phyloP scores from a whole-genome alignment of 108 stramenopile genomes.

The Heterococcus sp. region DNA sequence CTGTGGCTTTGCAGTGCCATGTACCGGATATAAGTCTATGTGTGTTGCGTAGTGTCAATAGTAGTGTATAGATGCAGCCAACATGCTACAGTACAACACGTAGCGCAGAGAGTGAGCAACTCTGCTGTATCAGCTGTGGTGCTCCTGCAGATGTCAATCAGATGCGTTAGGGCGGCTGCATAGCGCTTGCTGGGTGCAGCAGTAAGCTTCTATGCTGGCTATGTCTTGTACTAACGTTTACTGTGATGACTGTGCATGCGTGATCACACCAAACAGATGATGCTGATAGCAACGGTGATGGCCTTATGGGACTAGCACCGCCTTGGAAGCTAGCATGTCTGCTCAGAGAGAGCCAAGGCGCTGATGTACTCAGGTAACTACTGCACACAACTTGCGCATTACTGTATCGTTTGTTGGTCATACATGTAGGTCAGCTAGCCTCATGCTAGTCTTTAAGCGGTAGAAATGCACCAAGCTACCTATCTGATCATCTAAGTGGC shows the following conservation, averaged over 20 bases:
- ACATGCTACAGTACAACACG: too few species aligned
- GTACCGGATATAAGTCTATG: too few species aligned
- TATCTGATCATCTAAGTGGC: too few species aligned
- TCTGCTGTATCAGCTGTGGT: background rate
- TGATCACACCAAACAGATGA: too few species aligned
- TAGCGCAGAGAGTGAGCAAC: background rate
- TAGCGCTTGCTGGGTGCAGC: background rate
- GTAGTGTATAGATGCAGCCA: too few species aligned
- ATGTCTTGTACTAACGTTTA: background rate
- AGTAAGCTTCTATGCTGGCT: too few species aligned
- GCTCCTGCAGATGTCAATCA: background rate
- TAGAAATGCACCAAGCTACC: too few species aligned
- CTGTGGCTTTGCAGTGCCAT: background rate
- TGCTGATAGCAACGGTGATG: background rate
- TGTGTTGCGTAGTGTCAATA: too few species aligned
- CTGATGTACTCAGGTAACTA: background rate
- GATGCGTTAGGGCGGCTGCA: background rate
- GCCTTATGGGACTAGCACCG: background rate
- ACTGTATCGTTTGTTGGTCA: too few species aligned
- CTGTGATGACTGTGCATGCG: background rate
- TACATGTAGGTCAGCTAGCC: too few species aligned
- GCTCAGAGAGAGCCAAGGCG: background rate
- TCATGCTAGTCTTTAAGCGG: too few species aligned
- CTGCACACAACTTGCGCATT: background rate
- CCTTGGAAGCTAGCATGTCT: constrained; percentile 9